Evolutionary conservation across 176 grass and related monocot species (phyloP).

Genomic region (Pontederia crassipes): DNA sequence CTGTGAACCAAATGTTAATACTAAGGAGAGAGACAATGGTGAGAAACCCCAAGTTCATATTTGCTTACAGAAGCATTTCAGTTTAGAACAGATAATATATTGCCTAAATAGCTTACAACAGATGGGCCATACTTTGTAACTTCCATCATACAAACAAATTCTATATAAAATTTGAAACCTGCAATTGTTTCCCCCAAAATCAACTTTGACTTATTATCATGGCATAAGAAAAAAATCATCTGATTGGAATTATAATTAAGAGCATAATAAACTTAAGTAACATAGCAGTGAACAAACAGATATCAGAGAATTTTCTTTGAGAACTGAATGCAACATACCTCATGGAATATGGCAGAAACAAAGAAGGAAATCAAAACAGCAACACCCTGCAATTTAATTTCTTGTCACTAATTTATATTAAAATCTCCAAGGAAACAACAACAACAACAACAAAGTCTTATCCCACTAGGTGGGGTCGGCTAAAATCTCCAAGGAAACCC

Average conservation of each 20-base stretch:
- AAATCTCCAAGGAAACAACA: not conserved
- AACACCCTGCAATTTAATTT: conserved; percentile 44
- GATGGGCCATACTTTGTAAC: too few relatives aligned
- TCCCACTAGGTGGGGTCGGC: too few relatives aligned
- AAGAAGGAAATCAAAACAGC: conserved; percentile 74
- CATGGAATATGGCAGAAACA: conserved; percentile 83
- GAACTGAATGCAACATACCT: conserved; percentile 47
- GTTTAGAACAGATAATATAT: too few relatives aligned
- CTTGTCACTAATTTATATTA: not conserved
- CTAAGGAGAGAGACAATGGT: not conserved
- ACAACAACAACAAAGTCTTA: not conserved
- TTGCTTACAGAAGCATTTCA: not conserved
- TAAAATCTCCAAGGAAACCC: not conserved
- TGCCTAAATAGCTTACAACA: too few relatives aligned
- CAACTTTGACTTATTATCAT: too few relatives aligned
- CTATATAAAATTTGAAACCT: too few relatives aligned
- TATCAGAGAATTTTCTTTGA: not conserved
- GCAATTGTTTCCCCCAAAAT: too few relatives aligned
- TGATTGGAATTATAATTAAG: not conserved
- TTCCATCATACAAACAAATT: too few relatives aligned
- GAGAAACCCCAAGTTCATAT: not conserved
- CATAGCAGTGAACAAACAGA: not conserved
- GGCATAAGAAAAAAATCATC: not conserved
- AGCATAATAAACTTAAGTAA: not conserved
- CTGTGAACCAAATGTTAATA: too few relatives aligned